Conservation (phyloP, 2,329 filamentous ascomycete genomes). For the Beauveria rudraprayagi region DNA sequence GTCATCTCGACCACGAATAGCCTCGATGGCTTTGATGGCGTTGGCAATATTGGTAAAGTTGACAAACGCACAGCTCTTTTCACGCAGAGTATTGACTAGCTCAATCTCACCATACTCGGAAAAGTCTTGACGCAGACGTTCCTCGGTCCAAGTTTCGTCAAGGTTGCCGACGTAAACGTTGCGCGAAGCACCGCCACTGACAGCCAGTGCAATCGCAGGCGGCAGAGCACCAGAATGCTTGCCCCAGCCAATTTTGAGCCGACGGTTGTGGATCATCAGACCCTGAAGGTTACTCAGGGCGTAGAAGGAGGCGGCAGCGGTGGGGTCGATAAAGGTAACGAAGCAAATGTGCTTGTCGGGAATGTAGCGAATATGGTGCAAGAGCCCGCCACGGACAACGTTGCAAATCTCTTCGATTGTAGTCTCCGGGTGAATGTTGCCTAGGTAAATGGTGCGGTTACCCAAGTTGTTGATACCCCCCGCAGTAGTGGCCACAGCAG, state of each 20-base stretch:
- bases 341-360: conserved; percentile 99
- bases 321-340: conserved; percentile 98
- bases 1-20: conserved; percentile 86
- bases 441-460: conserved; percentile 94
- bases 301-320: conserved; percentile 94
- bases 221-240: conserved; percentile 97
- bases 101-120: conserved; percentile 97
- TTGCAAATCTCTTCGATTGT: conserved; percentile 99
- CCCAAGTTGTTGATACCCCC: conserved; percentile 96
- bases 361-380: conserved; percentile 98
- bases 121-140: conserved; percentile 91
- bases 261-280: conserved; percentile 97
- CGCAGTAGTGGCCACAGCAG: conserved; percentile 90
- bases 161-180: conserved; percentile 98
- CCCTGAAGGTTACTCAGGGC: conserved; percentile 95
- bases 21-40: conserved; percentile 98
- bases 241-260: conserved; percentile 97
- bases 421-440: conserved; percentile 97
- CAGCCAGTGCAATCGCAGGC: conserved; percentile 88
- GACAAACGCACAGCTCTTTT: conserved; percentile 99
- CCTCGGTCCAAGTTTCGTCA: conserved; percentile 95
- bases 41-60: conserved; percentile 99
- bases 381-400: conserved; percentile 85
- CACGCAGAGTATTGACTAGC: conserved; percentile 87
- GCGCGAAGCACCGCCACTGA: conserved; percentile 92